Evolutionary conservation across 1,139 yeast genomes (phyloP), one percentile per base, ranked within the genome.

Genomic region (Zygosaccharomyces pseudobailii): DNA sequence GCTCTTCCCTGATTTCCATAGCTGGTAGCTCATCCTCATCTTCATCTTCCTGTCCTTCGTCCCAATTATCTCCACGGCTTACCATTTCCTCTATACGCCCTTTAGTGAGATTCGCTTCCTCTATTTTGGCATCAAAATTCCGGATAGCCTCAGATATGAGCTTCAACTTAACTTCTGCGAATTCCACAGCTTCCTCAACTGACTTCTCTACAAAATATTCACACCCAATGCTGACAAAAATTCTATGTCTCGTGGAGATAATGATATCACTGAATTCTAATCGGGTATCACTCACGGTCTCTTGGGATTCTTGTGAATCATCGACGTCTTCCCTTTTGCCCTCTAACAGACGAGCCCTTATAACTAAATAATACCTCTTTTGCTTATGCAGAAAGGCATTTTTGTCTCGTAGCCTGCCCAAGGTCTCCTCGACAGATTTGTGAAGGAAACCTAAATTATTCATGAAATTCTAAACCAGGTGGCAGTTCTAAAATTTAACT

Each of bases 1-100:
- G 67, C 47, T 85, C 89, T 61, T 90, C 97, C 44, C 83, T 75
- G 21, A 89, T 89, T 49, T 89, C 97, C 82, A 89, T 81, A 17
- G 82, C 66, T 0, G 87, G 88, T 3, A 82, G 62, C 0, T 74
- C 79, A 25, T 65, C 67, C 4, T 56, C 59, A 8, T 51, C n/a
- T n/a, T n/a, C n/a, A n/a, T n/a, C 58, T 52, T 13, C 45, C 43
- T 17, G 33, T 19, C 41, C 45, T 13, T 48, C 46, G 35, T 54
- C 41, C 13, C 57, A 47, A 5, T 49, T 50, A 23, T 57, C 56
- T 17, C 52, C 52, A 19, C 53, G 51, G 32, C 52, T 54, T 53
- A 30, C 58, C 55, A 41, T 72, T 56, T 45, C 72, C 70, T 36
- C 58, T 55, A 53, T 67, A 55, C 5, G 80, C 69, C 40, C 43